Percentiles rank a stretch among this genome's conserved stretches.
These are phyloP conservation scores for Globisporangium nagaii DNA, from an alignment of 352 stramenopile genomes.

Conservation along the genomic window DNA sequence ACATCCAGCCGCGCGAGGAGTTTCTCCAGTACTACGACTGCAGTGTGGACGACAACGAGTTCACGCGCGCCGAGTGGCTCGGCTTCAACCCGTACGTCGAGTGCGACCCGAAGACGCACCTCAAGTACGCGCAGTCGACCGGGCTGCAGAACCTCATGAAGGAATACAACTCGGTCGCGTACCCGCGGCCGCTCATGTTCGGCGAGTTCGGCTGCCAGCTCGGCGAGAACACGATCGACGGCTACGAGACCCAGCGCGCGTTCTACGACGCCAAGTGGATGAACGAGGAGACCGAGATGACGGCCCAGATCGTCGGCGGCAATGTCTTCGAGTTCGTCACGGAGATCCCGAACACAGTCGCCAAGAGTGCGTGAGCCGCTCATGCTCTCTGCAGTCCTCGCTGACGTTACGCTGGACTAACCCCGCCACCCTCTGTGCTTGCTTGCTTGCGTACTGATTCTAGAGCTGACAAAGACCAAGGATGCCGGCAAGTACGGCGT, in stretches of 20 bases:
- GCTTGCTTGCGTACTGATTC: too few relatives aligned
- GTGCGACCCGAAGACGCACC: constrained; percentile 45
- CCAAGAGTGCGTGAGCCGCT: constrained; percentile 18
- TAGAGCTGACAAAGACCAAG: constrained; percentile 13
- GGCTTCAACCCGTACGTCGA: constrained; percentile 58
- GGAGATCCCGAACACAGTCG: constrained; percentile 54
- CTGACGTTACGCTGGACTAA: too few relatives aligned
- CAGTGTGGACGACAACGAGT: constrained; percentile 29
- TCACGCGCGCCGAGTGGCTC: constrained; percentile 40
- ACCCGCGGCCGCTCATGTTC: constrained; percentile 61
- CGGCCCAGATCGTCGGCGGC: constrained; percentile 46
- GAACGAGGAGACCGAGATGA: constrained; percentile 68
- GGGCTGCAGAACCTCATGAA: constrained; percentile 57
- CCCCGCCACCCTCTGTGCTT: too few relatives aligned
- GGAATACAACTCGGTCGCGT: constrained; percentile 37
- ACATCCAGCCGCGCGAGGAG: constrained; percentile 46
- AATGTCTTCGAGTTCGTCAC: constrained; percentile 73
- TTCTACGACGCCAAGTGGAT: constrained; percentile 69
- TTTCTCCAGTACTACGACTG: constrained; percentile 78
- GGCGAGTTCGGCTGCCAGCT: constrained; percentile 71
- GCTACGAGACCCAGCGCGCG: constrained; percentile 57
- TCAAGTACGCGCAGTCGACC: constrained; percentile 41
- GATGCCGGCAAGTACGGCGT: constrained; percentile 65
- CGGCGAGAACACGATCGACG: constrained; percentile 52
- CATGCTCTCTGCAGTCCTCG: too few relatives aligned